Base-by-base conservation (phyloP, 2,329 filamentous ascomycete genomes). In the Arthrobotrys musiformis region DNA sequence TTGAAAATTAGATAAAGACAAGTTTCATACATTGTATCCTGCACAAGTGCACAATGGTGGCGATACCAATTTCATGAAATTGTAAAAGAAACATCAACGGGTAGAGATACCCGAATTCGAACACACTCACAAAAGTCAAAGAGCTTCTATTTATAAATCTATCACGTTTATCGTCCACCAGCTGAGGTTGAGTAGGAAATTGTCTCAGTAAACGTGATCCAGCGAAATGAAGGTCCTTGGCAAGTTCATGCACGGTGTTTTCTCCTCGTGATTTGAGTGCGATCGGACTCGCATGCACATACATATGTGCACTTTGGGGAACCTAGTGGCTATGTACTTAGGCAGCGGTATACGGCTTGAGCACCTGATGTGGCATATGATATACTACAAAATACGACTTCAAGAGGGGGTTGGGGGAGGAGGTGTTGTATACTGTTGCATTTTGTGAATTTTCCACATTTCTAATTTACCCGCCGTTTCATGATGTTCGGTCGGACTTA, bases 361-460 rank as follows among this genome's bases (percentile, higher is more conserved):
- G 13, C 17, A 35, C 28, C 24, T 30, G 24, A 30, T 30, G 15
- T 35, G 42, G 17, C 26, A 56, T 30, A 17, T 6, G 11, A 52
- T 52, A 17, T 30, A 15, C 26, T n/a, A 30, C 24, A n/a, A 26
- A 26, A 1, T 15, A 26, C 22, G 44, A 26, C 11, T 15, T 30
- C 15, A 26, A 30, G 24, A 6, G 13, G 7, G 28, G 15, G 7
- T 56, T 33, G 6, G 26, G 35, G 48, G 26, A 56, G 48, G 35
- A 56, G 33, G 54, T 58, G 54, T 58, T 58, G 54, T n/a, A 40
- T 8, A 2, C 8, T 58, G 54, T 58, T 58, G 54, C 4, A 58
- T 58, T 58, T 58, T 22, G n/a, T n/a, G n/a, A n/a, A n/a, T n/a
- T n/a, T n/a, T n/a, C n/a, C n/a, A n/a, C n/a, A n/a, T n/a, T 42